A percentile compares a stretch with the other conserved stretches of the same genome.
Conservation (phyloP, 2,329 filamentous ascomycete species). For the Cladorrhinum sp. region DNA sequence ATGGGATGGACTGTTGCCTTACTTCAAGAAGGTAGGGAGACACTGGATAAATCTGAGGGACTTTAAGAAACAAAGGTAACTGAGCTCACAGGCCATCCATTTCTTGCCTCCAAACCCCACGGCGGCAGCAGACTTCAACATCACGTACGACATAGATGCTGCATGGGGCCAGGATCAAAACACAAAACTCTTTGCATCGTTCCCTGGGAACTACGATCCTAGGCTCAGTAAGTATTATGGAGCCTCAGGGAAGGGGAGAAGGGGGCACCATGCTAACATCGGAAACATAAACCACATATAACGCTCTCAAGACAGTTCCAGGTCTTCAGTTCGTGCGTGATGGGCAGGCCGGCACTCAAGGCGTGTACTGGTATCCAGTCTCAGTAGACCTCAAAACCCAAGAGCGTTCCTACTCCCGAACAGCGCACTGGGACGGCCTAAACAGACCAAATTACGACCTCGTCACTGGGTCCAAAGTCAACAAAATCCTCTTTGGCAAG, state of each 20-base stretch:
- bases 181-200: not conserved
- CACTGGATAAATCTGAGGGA: too few relatives aligned
- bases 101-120: slow-evolving; percentile 7
- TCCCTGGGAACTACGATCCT: not conserved
- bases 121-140: slow-evolving; percentile 5
- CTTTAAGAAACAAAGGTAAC: too few relatives aligned
- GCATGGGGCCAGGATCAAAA: slow-evolving; percentile 2
- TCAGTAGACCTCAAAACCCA: not conserved
- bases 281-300: not conserved
- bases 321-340: not conserved
- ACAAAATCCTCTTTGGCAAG: slow-evolving; percentile 4
- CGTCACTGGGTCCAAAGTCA: not conserved
- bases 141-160: slow-evolving; percentile 10
- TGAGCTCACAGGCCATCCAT: not conserved
- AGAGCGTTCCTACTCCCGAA: not conserved
- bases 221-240: not conserved
- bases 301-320: not conserved
- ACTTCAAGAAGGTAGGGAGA: slow-evolving; percentile 11
- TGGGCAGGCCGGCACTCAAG: not conserved
- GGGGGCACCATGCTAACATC: not conserved
- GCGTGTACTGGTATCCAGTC: not conserved
- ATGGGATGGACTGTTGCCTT: slow-evolving; percentile 11
- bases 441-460: slow-evolving; percentile 11
- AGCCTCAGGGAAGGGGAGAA: not conserved
- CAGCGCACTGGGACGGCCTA: slow-evolving; percentile 2